Conservation (phyloP, 1,284 basidiomycete genomes). For the Malassezia cuniculi region DNA sequence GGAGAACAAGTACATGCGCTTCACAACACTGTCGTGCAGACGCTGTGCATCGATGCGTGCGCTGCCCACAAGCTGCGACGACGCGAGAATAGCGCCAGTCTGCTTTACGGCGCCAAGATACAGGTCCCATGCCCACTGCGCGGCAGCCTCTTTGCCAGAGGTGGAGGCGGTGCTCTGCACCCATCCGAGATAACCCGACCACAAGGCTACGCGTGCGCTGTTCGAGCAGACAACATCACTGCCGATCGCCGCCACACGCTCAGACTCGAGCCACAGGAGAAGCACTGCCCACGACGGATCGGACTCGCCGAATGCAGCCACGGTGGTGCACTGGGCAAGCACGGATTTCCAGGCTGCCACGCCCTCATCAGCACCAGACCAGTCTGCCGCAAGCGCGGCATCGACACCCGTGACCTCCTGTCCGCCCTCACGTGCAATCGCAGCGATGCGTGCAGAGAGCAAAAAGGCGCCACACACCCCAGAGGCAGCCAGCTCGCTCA, state of each 20-base stretch:
- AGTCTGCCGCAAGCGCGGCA: too few species aligned
- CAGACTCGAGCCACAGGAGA: neutral
- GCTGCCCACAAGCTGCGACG: conserved; percentile 8
- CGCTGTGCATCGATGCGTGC: conserved; percentile 10
- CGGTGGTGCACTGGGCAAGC: too few species aligned
- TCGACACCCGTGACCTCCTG: too few species aligned
- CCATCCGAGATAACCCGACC: conserved; percentile 10
- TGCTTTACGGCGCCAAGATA: conserved; percentile 6
- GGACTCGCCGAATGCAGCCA: too few species aligned
- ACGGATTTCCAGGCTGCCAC: too few species aligned
- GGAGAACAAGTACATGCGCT: neutral
- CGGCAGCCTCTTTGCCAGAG: neutral
- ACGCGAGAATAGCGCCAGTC: conserved; percentile 9
- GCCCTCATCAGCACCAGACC: too few species aligned
- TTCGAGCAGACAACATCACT: neutral
- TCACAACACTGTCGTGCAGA: conserved; percentile 11
- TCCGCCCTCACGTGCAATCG: too few species aligned
- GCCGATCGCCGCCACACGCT: neutral
- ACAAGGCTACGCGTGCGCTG: conserved; percentile 5
- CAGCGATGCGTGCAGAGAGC: too few species aligned
- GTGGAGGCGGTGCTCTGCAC: neutral
- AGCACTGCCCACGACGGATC: conserved; percentile 10
- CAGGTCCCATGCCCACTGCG: conserved; percentile 7
- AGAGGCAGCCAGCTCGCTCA: too few species aligned
- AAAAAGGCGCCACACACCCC: too few species aligned